phyloP scores from a whole-genome alignment of 768 basidiomycete species.

The Suillus cothurnatus region DNA sequence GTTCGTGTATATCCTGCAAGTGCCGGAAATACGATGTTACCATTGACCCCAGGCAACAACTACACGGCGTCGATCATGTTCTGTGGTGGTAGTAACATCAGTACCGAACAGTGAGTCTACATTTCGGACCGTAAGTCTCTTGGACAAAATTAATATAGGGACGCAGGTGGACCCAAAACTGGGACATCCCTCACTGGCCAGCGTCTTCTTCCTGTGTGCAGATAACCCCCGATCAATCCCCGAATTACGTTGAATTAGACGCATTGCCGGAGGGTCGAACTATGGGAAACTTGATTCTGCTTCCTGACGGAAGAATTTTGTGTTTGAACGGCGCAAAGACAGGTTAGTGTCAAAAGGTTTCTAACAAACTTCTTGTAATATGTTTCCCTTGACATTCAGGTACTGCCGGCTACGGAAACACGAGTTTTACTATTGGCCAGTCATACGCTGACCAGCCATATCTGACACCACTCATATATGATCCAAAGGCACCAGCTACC shows the following conservation, averaged over 20 bases:
- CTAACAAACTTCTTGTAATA: not conserved
- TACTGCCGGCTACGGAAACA: constrained; percentile 68
- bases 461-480: constrained; percentile 62
- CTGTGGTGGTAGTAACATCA: constrained; percentile 78
- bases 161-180: constrained; percentile 50
- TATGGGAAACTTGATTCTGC: constrained; percentile 73
- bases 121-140: constrained; percentile 14
- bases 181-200: constrained; percentile 53
- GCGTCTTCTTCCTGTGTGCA: constrained; percentile 78
- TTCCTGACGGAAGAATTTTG: constrained; percentile 71
- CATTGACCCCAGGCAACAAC: constrained; percentile 80
- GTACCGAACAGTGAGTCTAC: constrained; percentile 44
- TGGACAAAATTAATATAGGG: not conserved
- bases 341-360: constrained; percentile 19
- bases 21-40: constrained; percentile 76
- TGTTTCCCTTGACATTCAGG: constrained; percentile 33
- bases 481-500: constrained; percentile 62
- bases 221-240: constrained; percentile 71
- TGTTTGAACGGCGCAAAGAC: constrained; percentile 65
- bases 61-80: constrained; percentile 83
- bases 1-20: constrained; percentile 80
- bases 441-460: constrained; percentile 68
- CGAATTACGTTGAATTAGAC: constrained; percentile 62
- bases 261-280: constrained; percentile 63
- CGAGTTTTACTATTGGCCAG: constrained; percentile 57